A percentile compares a stretch with the other conserved stretches of the same genome.
phyloP scores from a whole-genome alignment of 164 flowering plant genomes.

The Nymphaea colorata region DNA sequence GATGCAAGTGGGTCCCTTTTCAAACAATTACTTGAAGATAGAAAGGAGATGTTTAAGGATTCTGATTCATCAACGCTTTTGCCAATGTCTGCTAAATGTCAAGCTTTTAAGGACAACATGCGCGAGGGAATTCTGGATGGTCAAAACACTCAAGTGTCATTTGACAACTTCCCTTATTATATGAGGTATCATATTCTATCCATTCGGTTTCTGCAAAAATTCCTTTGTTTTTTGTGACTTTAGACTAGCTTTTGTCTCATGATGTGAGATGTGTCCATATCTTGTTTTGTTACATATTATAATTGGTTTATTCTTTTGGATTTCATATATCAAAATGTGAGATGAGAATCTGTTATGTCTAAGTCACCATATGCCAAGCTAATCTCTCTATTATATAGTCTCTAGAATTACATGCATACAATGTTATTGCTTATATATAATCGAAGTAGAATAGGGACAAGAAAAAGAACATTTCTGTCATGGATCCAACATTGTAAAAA shows the following conservation, averaged over 20 bases:
- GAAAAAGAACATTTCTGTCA: too few species aligned
- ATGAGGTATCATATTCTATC: conserved; percentile 31
- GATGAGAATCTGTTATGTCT: too few species aligned
- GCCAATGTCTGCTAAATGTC: conserved; percentile 31
- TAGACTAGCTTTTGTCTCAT: not conserved
- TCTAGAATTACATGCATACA: too few species aligned
- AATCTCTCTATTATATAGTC: too few species aligned
- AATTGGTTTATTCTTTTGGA: too few species aligned
- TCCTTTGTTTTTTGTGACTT: not conserved
- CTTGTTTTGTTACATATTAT: too few species aligned
- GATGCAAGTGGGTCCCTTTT: conserved; percentile 38
- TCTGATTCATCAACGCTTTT: conserved; percentile 25
- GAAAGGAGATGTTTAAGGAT: conserved; percentile 36
- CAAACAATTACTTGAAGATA: conserved; percentile 36
- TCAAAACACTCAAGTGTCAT: conserved; percentile 46
- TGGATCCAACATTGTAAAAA: too few species aligned
- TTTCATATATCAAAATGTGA: too few species aligned
- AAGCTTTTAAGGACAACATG: conserved; percentile 49
- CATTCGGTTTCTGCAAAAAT: not conserved
- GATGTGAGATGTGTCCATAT: too few species aligned
- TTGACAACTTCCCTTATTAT: conserved; percentile 69
- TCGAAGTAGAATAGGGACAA: too few species aligned
- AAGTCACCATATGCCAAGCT: too few species aligned
- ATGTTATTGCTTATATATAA: too few species aligned
- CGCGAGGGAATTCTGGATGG: conserved; percentile 44